phyloP scores from a whole-genome alignment of 2,329 filamentous ascomycete species.

The Neofusicoccum sp. region DNA sequence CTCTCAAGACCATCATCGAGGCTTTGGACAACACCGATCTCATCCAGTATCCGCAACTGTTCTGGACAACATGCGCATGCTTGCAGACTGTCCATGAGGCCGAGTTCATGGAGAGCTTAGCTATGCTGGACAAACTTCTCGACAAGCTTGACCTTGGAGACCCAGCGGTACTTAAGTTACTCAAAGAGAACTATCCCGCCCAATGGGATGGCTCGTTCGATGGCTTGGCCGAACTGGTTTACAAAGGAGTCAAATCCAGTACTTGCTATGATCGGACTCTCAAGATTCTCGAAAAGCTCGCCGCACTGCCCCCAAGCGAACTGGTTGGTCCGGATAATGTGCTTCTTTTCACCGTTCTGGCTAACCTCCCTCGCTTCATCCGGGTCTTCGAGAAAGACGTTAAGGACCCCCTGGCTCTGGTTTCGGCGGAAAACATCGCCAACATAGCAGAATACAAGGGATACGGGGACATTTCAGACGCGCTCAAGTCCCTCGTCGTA shows the following conservation, averaged over 20 bases:
- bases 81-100: slow-evolving; percentile 94
- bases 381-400: slow-evolving; percentile 68
- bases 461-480: slow-evolving; percentile 64
- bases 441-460: slow-evolving; percentile 72
- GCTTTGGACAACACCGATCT: slow-evolving; percentile 78
- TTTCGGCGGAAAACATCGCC: slow-evolving; percentile 68
- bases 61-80: slow-evolving; percentile 97
- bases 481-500: slow-evolving; percentile 68
- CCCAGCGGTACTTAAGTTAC: slow-evolving; percentile 63
- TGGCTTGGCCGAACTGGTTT: slow-evolving; percentile 79
- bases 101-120: slow-evolving; percentile 86
- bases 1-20: slow-evolving; percentile 83
- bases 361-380: slow-evolving; percentile 86
- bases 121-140: slow-evolving; percentile 86
- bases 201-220: slow-evolving; percentile 90
- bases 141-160: slow-evolving; percentile 79
- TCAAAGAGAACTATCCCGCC: slow-evolving; percentile 75
- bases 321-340: slow-evolving; percentile 81
- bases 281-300: slow-evolving; percentile 72
- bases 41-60: slow-evolving; percentile 87
- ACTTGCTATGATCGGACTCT: slow-evolving; percentile 76
- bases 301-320: slow-evolving; percentile 73
- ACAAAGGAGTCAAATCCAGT: slow-evolving; percentile 89
- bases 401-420: slow-evolving; percentile 49
- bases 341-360: slow-evolving; percentile 80